phyloP scores from a whole-genome alignment of 306 rosid genomes.

The Cajanus cajan region DNA sequence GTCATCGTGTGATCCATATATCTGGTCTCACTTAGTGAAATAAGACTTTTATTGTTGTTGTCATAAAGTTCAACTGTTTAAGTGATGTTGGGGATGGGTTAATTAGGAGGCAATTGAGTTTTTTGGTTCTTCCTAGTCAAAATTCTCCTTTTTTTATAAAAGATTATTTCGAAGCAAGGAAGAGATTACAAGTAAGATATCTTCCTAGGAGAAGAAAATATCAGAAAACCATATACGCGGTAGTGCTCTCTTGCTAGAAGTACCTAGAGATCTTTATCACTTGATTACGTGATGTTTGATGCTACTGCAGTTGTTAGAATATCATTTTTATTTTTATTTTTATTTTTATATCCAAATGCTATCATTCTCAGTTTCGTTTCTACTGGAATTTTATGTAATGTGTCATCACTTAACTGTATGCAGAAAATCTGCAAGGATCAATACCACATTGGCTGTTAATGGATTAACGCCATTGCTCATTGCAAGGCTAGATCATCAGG shows the following conservation, averaged over 20 bases:
- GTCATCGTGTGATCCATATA: neutral
- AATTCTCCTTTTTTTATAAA: neutral
- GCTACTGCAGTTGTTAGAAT: neutral
- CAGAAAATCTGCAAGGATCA: slow-evolving; percentile 97
- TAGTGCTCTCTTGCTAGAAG: neutral
- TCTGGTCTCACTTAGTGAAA: neutral
- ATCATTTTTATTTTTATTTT: neutral
- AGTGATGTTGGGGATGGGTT: neutral
- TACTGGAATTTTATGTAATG: neutral
- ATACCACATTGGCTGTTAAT: slow-evolving; percentile 92
- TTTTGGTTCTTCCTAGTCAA: neutral
- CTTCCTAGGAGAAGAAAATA: neutral
- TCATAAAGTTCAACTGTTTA: neutral
- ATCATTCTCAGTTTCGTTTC: neutral
- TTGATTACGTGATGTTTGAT: neutral
- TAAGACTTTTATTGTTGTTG: neutral
- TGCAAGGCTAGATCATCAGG: slow-evolving; percentile 94
- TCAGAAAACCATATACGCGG: neutral
- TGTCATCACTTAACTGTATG: slow-evolving; percentile 25
- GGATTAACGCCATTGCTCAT: slow-evolving; percentile 95
- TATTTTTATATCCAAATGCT: neutral
- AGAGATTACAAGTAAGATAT: neutral
- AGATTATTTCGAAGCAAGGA: neutral
- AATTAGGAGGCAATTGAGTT: neutral
- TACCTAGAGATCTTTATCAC: neutral